Evolutionary conservation across 2,329 filamentous ascomycete species (phyloP), one percentile per base, ranked within the genome.

Genomic region (Neonectria hederae): DNA sequence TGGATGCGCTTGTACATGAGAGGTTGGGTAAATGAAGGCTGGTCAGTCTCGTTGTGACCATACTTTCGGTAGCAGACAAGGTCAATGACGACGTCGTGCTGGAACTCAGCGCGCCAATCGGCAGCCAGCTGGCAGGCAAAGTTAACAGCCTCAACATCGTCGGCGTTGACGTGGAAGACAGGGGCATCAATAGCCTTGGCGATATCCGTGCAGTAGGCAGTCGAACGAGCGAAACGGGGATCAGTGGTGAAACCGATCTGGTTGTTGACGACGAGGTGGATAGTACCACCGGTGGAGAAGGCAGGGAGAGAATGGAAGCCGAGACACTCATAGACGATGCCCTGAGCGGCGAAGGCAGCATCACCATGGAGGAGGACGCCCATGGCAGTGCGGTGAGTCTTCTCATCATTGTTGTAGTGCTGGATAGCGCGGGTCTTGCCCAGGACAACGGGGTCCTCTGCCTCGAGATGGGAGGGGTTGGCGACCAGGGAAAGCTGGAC

Each of bases 241-340:
- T 99, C 96, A 22, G 96, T 99, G 58, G 96, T 99, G 86, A 99
- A 99, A 81, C 96, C 96, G 79, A 99, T 99, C 86, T 99, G 96
- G 87, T 99, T 99, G 89, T 99, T 99, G 73, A 98, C 95, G 64
- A 99, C 90, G 70, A 99, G 86, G 82, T 99, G 96, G 74, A 99
- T 92, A 63, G 96, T 99, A 77, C 96, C 96, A 75, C 96, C 96
- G 58, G 96, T 98, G 53, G 97, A 97, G 84, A 97, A 99, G 72
- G 92, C 93, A 30, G 96, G 96, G 40, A 99, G 89, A 56, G 93
- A 92, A 83, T 97, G 92, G 89, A 99, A 97, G 68, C 96, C 96
- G 81, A 99, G 92, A 76, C 94, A 98, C 83, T 99, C 96, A 82
- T 99, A 99, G 68, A 99, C 96, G 66, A 99, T 87, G 84, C 96